phyloP scores from a whole-genome alignment of 805 yeast genomes.

The Metschnikowia santaceciliae region DNA sequence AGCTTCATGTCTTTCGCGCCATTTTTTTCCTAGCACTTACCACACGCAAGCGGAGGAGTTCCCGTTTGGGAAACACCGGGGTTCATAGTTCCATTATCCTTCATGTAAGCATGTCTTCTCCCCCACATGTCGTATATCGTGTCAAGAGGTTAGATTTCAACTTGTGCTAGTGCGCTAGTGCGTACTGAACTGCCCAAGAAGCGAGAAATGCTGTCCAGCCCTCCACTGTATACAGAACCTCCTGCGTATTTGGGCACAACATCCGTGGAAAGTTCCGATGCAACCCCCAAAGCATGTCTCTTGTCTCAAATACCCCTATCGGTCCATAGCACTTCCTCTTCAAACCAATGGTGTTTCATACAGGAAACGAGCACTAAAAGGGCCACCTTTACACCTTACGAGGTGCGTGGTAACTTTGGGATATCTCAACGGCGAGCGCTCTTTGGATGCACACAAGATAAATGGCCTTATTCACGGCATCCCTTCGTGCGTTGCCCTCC shows the following conservation, averaged over 20 bases:
- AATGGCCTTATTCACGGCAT: not conserved
- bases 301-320: not conserved
- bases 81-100: no score
- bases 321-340: not conserved
- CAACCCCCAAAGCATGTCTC: not conserved
- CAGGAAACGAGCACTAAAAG: no score
- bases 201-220: not conserved
- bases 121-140: no score
- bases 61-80: not conserved
- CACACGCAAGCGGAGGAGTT: not conserved
- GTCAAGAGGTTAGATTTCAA: not conserved
- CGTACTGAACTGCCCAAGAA: not conserved
- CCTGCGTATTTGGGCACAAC: not conserved
- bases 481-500: not conserved
- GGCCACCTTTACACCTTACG: no score
- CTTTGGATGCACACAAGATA: not conserved
- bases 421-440: not conserved
- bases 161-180: not conserved
- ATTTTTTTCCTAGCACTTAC: not conserved
- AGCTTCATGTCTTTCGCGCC: not conserved
- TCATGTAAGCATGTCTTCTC: no score
- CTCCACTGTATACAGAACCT: not conserved
- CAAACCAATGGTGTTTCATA: no score
- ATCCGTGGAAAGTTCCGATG: not conserved
- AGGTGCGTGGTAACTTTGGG: not conserved